Evolutionary conservation across 495 filamentous ascomycete species (phyloP).

Genomic region (Glutinoglossum americanum): DNA sequence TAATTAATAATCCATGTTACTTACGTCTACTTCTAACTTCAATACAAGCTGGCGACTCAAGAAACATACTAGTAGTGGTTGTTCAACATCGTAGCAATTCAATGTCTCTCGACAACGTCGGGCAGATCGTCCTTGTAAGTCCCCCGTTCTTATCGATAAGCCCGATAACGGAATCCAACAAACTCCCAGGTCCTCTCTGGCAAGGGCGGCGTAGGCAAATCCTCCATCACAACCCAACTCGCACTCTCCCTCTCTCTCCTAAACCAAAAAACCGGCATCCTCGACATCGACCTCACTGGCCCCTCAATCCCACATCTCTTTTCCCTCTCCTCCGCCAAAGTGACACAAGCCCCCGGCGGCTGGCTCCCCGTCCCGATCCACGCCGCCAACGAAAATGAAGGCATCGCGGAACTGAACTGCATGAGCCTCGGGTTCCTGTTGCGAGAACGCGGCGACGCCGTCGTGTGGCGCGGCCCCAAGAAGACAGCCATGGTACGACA

Average conservation of each 20-base stretch:
- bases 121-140: conserved; percentile 18
- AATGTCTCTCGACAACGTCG: conserved; percentile 21
- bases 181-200: conserved; percentile 58
- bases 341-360: conserved; percentile 69
- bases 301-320: conserved; percentile 91
- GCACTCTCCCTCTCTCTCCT: conserved; percentile 71
- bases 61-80: neutral
- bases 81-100: neutral
- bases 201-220: conserved; percentile 96
- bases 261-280: conserved; percentile 74
- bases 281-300: conserved; percentile 90
- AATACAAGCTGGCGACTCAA: too few species aligned
- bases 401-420: conserved; percentile 48
- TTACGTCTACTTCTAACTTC: neutral
- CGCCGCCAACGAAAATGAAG: conserved; percentile 18
- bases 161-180: neutral
- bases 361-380: conserved; percentile 81
- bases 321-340: conserved; percentile 67
- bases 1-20: neutral
- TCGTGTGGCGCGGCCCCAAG: conserved; percentile 94
- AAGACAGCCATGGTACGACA: conserved; percentile 98
- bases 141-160: conserved; percentile 2
- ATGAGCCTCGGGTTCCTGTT: conserved; percentile 92
- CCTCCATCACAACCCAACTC: conserved; percentile 84
- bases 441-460: conserved; percentile 59